Conservation (phyloP, 2,329 filamentous ascomycete genomes). For the Diplodia mutila region DNA sequence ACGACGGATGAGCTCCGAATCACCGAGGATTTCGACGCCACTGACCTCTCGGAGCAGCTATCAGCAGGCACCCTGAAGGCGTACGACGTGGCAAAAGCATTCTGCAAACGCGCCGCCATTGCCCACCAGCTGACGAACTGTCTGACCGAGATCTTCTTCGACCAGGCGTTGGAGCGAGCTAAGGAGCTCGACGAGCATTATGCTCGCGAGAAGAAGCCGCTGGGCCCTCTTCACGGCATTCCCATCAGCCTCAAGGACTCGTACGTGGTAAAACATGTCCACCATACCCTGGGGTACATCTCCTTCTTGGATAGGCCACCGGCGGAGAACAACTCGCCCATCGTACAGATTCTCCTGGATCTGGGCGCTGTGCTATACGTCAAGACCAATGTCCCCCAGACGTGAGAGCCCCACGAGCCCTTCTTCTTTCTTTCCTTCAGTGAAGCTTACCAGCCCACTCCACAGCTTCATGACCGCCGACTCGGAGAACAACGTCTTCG, state of each 20-base stretch:
- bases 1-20: conserved; percentile 39
- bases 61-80: conserved; percentile 33
- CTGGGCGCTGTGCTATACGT: conserved; percentile 56
- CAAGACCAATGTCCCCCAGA: conserved; percentile 59
- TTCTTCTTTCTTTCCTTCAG: conserved; percentile 34
- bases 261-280: conserved; percentile 62
- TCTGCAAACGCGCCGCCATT: conserved; percentile 56
- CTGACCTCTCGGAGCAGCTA: conserved; percentile 37
- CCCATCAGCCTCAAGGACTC: conserved; percentile 50
- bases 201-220: conserved; percentile 43
- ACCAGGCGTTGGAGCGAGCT: conserved; percentile 45
- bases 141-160: conserved; percentile 50
- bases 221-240: conserved; percentile 56
- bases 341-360: conserved; percentile 43
- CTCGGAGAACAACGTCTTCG: conserved; percentile 64
- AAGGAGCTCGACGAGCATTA: conserved; percentile 44
- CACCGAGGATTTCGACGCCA: conserved; percentile 44
- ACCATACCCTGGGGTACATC: conserved; percentile 64
- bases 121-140: conserved; percentile 61
- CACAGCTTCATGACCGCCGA: conserved; percentile 50
- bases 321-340: conserved; percentile 37
- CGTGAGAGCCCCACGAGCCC: conserved; percentile 33
- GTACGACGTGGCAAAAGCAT: conserved; percentile 56
- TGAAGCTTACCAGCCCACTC: not conserved
- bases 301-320: conserved; percentile 40